Evolutionary conservation across 176 grass and related monocot genomes (phyloP), one percentile per base, ranked within the genome.

Genomic region (Tuctoria greenei): DNA sequence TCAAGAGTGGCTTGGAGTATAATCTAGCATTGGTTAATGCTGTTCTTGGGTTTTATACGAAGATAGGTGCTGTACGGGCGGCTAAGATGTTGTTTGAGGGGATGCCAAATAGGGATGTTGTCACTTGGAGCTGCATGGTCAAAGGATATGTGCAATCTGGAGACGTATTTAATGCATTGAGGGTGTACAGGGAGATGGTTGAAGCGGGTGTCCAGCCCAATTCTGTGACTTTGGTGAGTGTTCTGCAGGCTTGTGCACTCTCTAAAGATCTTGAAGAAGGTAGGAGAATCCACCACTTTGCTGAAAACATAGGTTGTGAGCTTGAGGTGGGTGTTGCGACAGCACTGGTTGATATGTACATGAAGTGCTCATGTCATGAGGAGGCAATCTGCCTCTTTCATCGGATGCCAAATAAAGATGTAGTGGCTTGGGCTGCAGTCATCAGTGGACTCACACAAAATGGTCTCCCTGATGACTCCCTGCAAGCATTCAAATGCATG

Each of bases 321-420:
- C 66, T 82, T 60, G 85, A 91, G 61, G 16, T 85, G 37, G 26
- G 88, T 26, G 76, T 91, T 83, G 86, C 79, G 5, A 91, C 88
- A 70, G 79, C 88, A 14, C 72, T 94, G 59, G 84, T 94, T 65
- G 88, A 86, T 76, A 88, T 91, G 91, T 91, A 91, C 70, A 94
- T 88, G 91, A 94, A 94, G 62, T 91, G 88, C 60, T 94, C 71
- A 10, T 86, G 79, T 61, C 75, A 36, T 46, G 69, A 50, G 44
- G 56, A 86, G 13, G 91, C 88, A 20, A 87, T 83, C 50, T 23
- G 18, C 17, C 35, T 91, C 49, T 94, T 91, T 76, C 21, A 56
- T 52, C 69, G 39, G 51, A 93, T 93, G 74, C 81, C 83, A 35
- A 84, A 90, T 61, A 93, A 90, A 79, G 91, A 93, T 85, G 81